These are phyloP conservation scores for Solanum pinnatisectum DNA, from an alignment of 257 asterid genomes.

Conservation along the genomic window DNA sequence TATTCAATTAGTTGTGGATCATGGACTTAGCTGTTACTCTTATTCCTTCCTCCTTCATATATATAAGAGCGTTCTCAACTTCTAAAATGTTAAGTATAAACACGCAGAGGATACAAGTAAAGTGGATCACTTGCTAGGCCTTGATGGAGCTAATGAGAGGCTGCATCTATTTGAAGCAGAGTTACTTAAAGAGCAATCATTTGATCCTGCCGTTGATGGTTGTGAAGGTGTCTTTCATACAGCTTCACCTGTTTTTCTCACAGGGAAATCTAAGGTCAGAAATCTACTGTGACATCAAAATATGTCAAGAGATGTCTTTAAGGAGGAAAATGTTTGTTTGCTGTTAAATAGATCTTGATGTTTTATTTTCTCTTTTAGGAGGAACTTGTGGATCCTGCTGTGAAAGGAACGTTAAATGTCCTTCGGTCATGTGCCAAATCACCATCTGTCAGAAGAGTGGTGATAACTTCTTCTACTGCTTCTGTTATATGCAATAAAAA, in stretches of 20 bases:
- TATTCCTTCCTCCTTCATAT: not conserved
- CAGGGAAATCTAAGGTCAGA: constrained; percentile 34
- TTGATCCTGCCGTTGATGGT: constrained; percentile 42
- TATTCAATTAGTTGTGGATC: not conserved
- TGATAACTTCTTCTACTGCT: constrained; percentile 41
- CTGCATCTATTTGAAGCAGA: constrained; percentile 37
- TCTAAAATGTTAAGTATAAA: not conserved
- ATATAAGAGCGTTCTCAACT: not conserved
- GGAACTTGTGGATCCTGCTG: constrained; percentile 46
- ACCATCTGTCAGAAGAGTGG: constrained; percentile 28
- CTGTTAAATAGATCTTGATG: not conserved
- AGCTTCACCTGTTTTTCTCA: constrained; percentile 39
- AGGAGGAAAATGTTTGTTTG: not conserved
- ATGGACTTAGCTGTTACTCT: not conserved
- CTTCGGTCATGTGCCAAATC: constrained; percentile 29
- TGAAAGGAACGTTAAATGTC: constrained; percentile 46
- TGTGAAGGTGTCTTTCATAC: constrained; percentile 59
- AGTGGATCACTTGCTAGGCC: constrained; percentile 32
- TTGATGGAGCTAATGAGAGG: constrained; percentile 54
- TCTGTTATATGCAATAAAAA: constrained; percentile 15
- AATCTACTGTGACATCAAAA: not conserved
- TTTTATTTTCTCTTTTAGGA: constrained; percentile 14
- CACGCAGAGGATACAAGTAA: constrained; percentile 36
- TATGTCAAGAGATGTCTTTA: not conserved
- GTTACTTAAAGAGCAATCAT: constrained; percentile 38